phyloP scores from a whole-genome alignment of 495 filamentous ascomycete species.

The Penicillium waksmanii region DNA sequence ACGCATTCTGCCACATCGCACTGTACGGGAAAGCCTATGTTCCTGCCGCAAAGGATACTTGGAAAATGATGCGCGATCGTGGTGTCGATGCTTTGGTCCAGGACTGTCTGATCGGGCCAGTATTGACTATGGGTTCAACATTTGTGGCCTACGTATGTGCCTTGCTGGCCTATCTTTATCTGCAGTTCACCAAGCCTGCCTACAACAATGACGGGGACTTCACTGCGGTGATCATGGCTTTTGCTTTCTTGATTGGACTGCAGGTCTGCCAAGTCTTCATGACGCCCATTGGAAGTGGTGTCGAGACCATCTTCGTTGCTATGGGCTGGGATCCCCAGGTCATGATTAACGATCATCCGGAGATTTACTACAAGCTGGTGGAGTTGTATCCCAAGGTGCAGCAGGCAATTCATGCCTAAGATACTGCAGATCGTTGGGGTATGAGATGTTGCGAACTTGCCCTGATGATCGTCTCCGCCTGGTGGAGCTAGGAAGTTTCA shows the following conservation, averaged over 20 bases:
- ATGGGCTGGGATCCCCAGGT: slow-evolving; percentile 89
- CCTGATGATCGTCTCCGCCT: too few species aligned
- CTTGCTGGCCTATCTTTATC: slow-evolving; percentile 80
- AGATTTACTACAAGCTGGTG: slow-evolving; percentile 76
- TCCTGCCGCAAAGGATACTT: slow-evolving; percentile 83
- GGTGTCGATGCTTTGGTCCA: slow-evolving; percentile 89
- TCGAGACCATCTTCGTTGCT: slow-evolving; percentile 85
- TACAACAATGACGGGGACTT: slow-evolving; percentile 75
- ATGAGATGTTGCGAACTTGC: not conserved
- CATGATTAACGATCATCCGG: slow-evolving; percentile 78
- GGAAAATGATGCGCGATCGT: slow-evolving; percentile 87
- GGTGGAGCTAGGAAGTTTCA: not conserved
- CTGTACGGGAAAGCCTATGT: slow-evolving; percentile 89
- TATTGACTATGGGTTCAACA: slow-evolving; percentile 82
- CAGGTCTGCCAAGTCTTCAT: slow-evolving; percentile 90
- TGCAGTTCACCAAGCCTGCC: slow-evolving; percentile 73
- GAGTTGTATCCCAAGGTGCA: slow-evolving; percentile 83
- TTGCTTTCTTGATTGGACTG: slow-evolving; percentile 80
- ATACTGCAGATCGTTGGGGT: not conserved
- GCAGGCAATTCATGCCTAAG: slow-evolving; percentile 64
- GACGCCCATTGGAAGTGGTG: slow-evolving; percentile 65
- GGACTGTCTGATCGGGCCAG: slow-evolving; percentile 87
- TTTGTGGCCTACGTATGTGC: slow-evolving; percentile 84
- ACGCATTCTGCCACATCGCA: slow-evolving; percentile 90
- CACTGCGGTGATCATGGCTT: slow-evolving; percentile 79